These are phyloP conservation scores for Pseudogymnoascus sp. DNA, from an alignment of 2,329 filamentous ascomycete species.

Conservation along the genomic window DNA sequence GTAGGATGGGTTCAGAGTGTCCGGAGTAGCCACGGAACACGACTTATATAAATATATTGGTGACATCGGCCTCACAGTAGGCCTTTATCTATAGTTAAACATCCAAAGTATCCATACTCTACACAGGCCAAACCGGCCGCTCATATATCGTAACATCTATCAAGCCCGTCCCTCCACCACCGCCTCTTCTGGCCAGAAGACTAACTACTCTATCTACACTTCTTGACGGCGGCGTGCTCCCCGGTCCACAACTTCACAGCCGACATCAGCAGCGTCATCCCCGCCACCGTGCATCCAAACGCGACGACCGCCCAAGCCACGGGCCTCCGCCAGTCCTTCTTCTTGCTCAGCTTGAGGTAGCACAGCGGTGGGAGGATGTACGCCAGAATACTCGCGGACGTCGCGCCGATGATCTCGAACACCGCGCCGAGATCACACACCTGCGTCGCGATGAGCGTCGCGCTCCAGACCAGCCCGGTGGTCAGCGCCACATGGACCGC, in stretches of 20 bases:
- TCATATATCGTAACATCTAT: slow-evolving; percentile 1
- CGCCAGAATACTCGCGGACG: slow-evolving; percentile 84
- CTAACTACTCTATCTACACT: neutral
- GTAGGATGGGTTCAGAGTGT: neutral
- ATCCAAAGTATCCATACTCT: neutral
- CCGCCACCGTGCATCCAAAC: slow-evolving; percentile 58
- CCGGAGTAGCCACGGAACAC: neutral
- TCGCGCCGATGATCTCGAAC: slow-evolving; percentile 92
- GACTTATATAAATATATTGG: neutral
- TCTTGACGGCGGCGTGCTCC: neutral
- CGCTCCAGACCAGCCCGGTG: slow-evolving; percentile 67
- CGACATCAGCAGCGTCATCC: slow-evolving; percentile 14
- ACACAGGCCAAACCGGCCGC: neutral
- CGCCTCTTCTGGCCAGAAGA: neutral
- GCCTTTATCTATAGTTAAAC: neutral
- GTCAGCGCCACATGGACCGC: slow-evolving; percentile 75
- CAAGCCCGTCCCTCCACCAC: neutral
- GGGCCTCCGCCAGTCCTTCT: slow-evolving; percentile 60
- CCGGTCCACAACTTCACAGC: neutral
- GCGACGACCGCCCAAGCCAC: slow-evolving; percentile 71
- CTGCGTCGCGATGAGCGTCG: slow-evolving; percentile 68
- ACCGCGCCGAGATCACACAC: slow-evolving; percentile 92
- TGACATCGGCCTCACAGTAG: neutral
- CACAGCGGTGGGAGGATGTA: slow-evolving; percentile 93
- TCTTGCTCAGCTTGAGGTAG: slow-evolving; percentile 83